Conservation (phyloP, 1,139 yeast genomes). For the Lodderomyces beijingensis region DNA sequence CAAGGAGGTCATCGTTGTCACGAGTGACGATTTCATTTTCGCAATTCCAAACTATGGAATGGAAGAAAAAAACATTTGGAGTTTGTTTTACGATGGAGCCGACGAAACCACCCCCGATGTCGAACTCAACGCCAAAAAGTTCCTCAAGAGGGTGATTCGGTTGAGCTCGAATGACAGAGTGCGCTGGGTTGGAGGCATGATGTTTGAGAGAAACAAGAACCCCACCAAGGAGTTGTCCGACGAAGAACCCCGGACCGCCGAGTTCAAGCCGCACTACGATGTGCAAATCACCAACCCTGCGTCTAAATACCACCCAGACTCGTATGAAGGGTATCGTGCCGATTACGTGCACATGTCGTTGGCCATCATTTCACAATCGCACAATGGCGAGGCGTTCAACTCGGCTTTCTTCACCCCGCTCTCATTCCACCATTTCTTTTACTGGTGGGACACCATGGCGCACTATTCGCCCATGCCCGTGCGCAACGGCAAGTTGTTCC, state of each 20-base stretch:
- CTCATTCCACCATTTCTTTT: conserved; percentile 61
- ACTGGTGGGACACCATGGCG: conserved; percentile 82
- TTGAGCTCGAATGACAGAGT: conserved; percentile 39
- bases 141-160: conserved; percentile 34
- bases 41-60: conserved; percentile 57
- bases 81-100: conserved; percentile 27
- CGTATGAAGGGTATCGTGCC: conserved; percentile 75
- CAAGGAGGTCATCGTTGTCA: conserved; percentile 56
- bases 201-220: conserved; percentile 36
- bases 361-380: conserved; percentile 33
- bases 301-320: conserved; percentile 53
- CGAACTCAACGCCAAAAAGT: conserved; percentile 30
- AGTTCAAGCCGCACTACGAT: conserved; percentile 42
- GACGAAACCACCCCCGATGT: conserved; percentile 17
- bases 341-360: conserved; percentile 77
- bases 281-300: conserved; percentile 38
- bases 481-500: conserved; percentile 65
- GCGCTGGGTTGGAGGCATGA: conserved; percentile 39
- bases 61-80: conserved; percentile 32
- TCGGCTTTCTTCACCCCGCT: conserved; percentile 74
- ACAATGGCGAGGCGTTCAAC: conserved; percentile 48
- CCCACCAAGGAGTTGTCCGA: conserved; percentile 20
- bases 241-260: conserved; percentile 27
- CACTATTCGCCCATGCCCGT: conserved; percentile 72
- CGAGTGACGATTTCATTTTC: conserved; percentile 63